Evolutionary conservation across 352 stramenopile species (phyloP).

Genomic region (Phytophthora lateralis): DNA sequence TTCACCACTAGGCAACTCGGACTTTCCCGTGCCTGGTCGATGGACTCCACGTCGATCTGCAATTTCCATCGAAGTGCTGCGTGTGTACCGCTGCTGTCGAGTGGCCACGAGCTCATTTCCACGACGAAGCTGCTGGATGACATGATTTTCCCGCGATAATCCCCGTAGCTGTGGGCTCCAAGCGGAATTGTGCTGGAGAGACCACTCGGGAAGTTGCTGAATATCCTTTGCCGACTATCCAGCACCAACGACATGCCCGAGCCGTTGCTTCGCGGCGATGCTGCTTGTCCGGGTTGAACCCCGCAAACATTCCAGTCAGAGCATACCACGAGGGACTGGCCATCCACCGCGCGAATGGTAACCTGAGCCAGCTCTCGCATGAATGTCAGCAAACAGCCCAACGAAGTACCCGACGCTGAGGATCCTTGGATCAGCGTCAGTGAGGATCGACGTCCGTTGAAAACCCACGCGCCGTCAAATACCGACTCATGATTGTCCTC

Average conservation of each 20-base stretch:
- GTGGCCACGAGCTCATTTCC: conserved; percentile 38
- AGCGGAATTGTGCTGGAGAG: conserved; percentile 43
- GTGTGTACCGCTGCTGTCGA: conserved; percentile 3
- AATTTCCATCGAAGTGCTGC: conserved; percentile 32
- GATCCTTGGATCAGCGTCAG: conserved; percentile 21
- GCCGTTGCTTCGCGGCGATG: neutral
- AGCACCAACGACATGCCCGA: conserved; percentile 42
- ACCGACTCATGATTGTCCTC: conserved; percentile 5
- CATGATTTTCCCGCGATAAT: conserved; percentile 51
- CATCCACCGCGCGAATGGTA: conserved; percentile 28
- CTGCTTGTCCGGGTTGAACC: neutral
- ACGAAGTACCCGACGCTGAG: conserved; percentile 15
- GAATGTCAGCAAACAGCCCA: conserved; percentile 37
- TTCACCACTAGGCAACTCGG: conserved; percentile 15
- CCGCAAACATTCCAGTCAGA: conserved; percentile 30
- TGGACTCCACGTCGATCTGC: conserved; percentile 19
- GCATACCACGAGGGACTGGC: conserved; percentile 23
- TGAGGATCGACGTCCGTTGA: conserved; percentile 29
- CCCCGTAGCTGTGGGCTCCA: conserved; percentile 39
- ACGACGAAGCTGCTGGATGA: conserved; percentile 36
- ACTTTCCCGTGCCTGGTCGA: neutral
- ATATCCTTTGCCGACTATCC: conserved; percentile 46
- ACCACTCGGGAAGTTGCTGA: conserved; percentile 51
- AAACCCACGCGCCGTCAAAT: conserved; percentile 38
- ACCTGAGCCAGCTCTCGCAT: conserved; percentile 37